Evolutionary conservation across 2,329 filamentous ascomycete species (phyloP).

Genomic region (Ploettnerulaceae sp.): DNA sequence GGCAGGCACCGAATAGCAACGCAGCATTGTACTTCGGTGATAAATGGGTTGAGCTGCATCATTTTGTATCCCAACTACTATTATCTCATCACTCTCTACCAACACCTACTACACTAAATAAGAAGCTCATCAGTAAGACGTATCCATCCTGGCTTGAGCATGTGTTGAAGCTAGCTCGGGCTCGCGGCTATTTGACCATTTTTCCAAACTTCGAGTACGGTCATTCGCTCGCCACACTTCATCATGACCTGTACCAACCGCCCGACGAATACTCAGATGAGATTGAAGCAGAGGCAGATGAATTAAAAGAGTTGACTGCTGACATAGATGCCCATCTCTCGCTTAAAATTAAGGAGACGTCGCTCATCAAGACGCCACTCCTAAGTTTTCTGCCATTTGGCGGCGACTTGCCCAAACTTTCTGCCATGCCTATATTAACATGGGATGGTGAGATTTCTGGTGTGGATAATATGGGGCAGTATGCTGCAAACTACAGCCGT

Average conservation of each 20-base stretch:
- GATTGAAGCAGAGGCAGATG: slow-evolving; percentile 17
- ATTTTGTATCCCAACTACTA: slow-evolving; percentile 56
- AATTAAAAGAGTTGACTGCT: slow-evolving; percentile 26
- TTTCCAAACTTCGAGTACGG: slow-evolving; percentile 61
- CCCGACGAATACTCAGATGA: slow-evolving; percentile 61
- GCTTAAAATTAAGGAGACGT: slow-evolving; percentile 27
- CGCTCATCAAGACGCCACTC: slow-evolving; percentile 45
- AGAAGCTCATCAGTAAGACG: slow-evolving; percentile 60
- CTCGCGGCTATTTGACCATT: slow-evolving; percentile 71
- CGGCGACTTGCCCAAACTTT: slow-evolving; percentile 41
- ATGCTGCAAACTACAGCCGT: slow-evolving; percentile 48
- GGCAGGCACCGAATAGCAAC: slow-evolving; percentile 79
- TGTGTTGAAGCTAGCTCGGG: slow-evolving; percentile 68
- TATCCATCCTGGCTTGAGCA: slow-evolving; percentile 77
- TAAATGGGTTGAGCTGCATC: slow-evolving; percentile 82
- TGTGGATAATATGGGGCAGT: slow-evolving; percentile 38
- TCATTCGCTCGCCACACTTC: slow-evolving; percentile 60
- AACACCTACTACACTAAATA: slow-evolving; percentile 39
- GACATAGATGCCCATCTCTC: slow-evolving; percentile 28
- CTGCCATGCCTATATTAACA: slow-evolving; percentile 53
- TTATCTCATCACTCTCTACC: slow-evolving; percentile 32
- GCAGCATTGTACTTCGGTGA: slow-evolving; percentile 79
- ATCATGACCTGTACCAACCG: slow-evolving; percentile 66
- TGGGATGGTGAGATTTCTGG: slow-evolving; percentile 55
- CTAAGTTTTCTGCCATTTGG: slow-evolving; percentile 45